Conservation (phyloP, 352 stramenopile genomes). For the Phytophthora citricola region DNA sequence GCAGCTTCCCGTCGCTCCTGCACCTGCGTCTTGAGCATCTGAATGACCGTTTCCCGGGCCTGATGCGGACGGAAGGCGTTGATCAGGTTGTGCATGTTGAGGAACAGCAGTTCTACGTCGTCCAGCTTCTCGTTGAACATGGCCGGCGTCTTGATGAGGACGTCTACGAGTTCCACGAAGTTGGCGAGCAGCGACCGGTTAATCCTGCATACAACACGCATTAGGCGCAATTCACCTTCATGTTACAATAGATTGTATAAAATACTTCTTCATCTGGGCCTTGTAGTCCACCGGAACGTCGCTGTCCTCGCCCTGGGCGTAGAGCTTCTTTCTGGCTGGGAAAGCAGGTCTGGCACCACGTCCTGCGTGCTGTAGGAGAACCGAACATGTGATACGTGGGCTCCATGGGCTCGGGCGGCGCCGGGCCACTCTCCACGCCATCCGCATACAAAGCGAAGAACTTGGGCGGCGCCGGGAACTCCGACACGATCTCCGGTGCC, state of each 20-base stretch:
- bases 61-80: constrained; percentile 89
- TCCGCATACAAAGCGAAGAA: constrained; percentile 83
- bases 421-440: constrained; percentile 51
- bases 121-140: constrained; percentile 89
- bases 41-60: constrained; percentile 82
- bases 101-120: constrained; percentile 86
- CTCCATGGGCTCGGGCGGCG: constrained; percentile 72
- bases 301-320: constrained; percentile 35
- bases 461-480: constrained; percentile 80
- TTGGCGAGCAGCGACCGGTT: constrained; percentile 87
- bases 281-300: constrained; percentile 68
- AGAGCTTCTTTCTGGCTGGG: constrained; percentile 68
- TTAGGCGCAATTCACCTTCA: not conserved
- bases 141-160: constrained; percentile 79
- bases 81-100: constrained; percentile 93
- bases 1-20: constrained; percentile 75
- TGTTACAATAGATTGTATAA: not conserved
- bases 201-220: constrained; percentile 42
- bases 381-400: constrained; percentile 90
- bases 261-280: constrained; percentile 80
- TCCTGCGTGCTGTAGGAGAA: constrained; percentile 84
- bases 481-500: constrained; percentile 83
- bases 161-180: constrained; percentile 85
- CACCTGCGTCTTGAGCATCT: constrained; percentile 85
- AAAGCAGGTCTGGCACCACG: constrained; percentile 77